A percentile compares a stretch with the other conserved stretches of the same genome.
Evolutionary conservation across 2,329 filamentous ascomycete genomes (phyloP).

Genomic region (Elsinoe batatas): DNA sequence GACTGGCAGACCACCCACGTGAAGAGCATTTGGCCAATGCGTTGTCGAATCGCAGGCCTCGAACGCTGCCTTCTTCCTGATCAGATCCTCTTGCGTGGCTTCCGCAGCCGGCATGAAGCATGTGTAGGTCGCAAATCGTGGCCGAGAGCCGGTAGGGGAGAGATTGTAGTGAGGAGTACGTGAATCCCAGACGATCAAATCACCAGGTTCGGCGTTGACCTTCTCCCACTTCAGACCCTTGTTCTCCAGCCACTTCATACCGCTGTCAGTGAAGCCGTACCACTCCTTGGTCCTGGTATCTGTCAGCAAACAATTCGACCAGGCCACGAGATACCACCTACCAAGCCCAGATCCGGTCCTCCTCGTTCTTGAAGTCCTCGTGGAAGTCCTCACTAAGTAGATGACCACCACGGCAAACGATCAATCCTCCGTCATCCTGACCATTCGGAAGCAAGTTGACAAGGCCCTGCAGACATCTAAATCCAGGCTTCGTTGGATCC

Average conservation of each 20-base stretch:
- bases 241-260: constrained; percentile 23
- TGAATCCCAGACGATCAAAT: constrained; percentile 22
- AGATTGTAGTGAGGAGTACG: constrained; percentile 27
- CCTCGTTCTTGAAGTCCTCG: constrained; percentile 19
- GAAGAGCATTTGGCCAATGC: constrained; percentile 27
- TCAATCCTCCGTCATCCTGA: constrained; percentile 30
- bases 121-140: constrained; percentile 27
- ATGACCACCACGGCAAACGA: constrained; percentile 28
- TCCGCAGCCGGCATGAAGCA: constrained; percentile 30
- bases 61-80: constrained; percentile 26
- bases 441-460: constrained; percentile 36
- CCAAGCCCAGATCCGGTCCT: constrained; percentile 24
- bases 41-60: constrained; percentile 25
- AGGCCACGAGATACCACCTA: too few relatives aligned
- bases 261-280: constrained; percentile 27
- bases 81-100: constrained; percentile 27
- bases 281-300: constrained; percentile 21
- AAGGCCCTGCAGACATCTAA: constrained; percentile 43
- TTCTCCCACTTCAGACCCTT: constrained; percentile 21
- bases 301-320: too few relatives aligned
- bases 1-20: constrained; percentile 25
- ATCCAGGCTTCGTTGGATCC: constrained; percentile 35
- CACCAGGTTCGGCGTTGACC: constrained; percentile 21
- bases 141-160: constrained; percentile 21
- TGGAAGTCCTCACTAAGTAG: constrained; percentile 26